These are phyloP conservation scores for Metschnikowia cerradonensis DNA, from an alignment of 805 yeast species.

Conservation along the genomic window DNA sequence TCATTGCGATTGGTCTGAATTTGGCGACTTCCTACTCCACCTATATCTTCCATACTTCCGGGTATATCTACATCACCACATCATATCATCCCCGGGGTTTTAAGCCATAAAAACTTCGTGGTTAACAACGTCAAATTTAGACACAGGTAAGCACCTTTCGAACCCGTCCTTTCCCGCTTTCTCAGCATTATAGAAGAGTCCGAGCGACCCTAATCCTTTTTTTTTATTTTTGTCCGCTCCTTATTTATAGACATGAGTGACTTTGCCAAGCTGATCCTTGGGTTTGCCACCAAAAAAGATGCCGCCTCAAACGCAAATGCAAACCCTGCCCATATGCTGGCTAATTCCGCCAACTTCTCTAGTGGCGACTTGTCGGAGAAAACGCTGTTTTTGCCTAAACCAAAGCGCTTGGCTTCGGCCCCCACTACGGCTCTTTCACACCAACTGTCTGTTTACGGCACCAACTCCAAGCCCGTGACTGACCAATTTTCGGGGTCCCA, in stretches of 20 bases:
- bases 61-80: no score
- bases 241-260: constrained; percentile 33
- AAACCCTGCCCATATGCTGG: not conserved
- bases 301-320: constrained; percentile 1
- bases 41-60: no score
- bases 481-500: not conserved
- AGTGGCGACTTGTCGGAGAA: constrained; percentile 1
- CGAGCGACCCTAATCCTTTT: not conserved
- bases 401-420: constrained; percentile 39
- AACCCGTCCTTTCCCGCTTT: no score
- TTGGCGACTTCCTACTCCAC: no score
- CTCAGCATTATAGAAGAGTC: not conserved
- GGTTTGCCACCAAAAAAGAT: constrained; percentile 35
- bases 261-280: constrained; percentile 43
- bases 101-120: no score
- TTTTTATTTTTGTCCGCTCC: not conserved
- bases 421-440: constrained; percentile 70
- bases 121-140: no score
- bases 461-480: constrained; percentile 35
- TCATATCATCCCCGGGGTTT: no score
- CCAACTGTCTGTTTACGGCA: constrained; percentile 63
- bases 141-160: no score
- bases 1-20: no score
- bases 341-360: constrained; percentile 4
- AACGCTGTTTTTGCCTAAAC: constrained; percentile 33